Evolutionary conservation across 2,329 filamentous ascomycete genomes (phyloP).

Genomic region (Pyrenochaeta sp.): DNA sequence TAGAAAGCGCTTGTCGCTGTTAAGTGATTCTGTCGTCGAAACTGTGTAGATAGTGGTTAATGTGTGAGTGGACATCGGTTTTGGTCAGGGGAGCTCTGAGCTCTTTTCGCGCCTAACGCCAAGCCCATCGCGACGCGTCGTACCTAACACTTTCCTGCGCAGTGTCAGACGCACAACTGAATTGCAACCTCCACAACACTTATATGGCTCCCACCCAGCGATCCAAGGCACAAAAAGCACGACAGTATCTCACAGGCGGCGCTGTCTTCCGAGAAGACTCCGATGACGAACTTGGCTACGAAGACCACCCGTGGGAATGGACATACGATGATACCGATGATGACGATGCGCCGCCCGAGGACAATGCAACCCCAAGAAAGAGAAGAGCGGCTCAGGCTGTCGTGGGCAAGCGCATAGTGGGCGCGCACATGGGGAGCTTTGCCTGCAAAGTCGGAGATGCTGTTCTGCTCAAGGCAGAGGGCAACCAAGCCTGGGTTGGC

Average conservation of each 20-base stretch:
- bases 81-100: conserved; percentile 24
- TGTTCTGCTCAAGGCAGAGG: conserved; percentile 87
- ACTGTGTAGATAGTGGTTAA: too few species aligned
- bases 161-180: conserved; percentile 35
- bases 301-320: conserved; percentile 61
- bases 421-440: conserved; percentile 82
- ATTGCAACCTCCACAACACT: conserved; percentile 16
- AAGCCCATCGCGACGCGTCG: conserved; percentile 42
- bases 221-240: conserved; percentile 55
- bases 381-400: conserved; percentile 33
- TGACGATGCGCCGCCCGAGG: conserved; percentile 21
- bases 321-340: conserved; percentile 58
- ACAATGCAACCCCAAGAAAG: conserved; percentile 42
- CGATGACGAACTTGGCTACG: conserved; percentile 77
- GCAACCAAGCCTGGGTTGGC: conserved; percentile 90
- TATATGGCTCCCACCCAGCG: conserved; percentile 51
- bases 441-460: conserved; percentile 82
- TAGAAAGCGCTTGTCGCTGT: not conserved
- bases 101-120: conserved; percentile 32
- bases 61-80: too few species aligned
- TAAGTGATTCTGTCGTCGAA: too few species aligned
- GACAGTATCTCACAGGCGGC: conserved; percentile 62
- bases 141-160: conserved; percentile 22
- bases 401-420: conserved; percentile 67
- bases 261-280: conserved; percentile 79